Evolutionary conservation across 148 eudicot species (phyloP), one percentile per base, ranked within the genome.

Genomic region (Vaccinium myrtillus): DNA sequence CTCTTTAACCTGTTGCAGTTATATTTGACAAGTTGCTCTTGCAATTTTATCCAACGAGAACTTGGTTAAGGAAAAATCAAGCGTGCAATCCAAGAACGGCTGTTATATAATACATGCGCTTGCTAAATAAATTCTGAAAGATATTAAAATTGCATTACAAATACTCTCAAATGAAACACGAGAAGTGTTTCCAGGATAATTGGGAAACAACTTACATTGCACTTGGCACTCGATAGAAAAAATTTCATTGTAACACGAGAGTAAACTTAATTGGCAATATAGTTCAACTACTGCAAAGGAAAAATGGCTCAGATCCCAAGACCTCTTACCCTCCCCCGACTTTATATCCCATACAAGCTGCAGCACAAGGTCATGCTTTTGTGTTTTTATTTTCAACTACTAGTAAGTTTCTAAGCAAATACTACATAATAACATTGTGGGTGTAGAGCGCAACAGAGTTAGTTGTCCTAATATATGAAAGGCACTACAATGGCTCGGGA

Each of bases 21-120:
- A 70, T 30, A 32, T 1, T 70, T 70, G 30, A 70, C 75, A 70
- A 30, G 43, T 11, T 70, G 39, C 8, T 13, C 75, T 70, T 70
- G 23, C 23, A 18, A 15, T 74, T 36, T 74, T 74, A 74, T 74
- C 77, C 79, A 76, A 49, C 55, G 49, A 76, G 51, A 46, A 76
- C 21, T 76, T 46, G 25, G 48, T 46, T 15, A n/a, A 48, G 14
- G 51, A 76, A 21, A 23, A 76, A 10, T 19, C 55, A 48, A 49
- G 46, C 1, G 0, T 49, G 30, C 25, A 76, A 43, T 9, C 30
- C 30, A 76, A 18, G 27, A 76, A 76, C 27, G 7, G 79, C 25
- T 49, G 2, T 46, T 8, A 1, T 1, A 21, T 48, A 76, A 21
- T 46, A 76, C 55, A 76, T 76, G 30, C 16, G n/a, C 30, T 76